Conservation (phyloP, 1,284 basidiomycete species). For the Kwoniella shivajii region DNA sequence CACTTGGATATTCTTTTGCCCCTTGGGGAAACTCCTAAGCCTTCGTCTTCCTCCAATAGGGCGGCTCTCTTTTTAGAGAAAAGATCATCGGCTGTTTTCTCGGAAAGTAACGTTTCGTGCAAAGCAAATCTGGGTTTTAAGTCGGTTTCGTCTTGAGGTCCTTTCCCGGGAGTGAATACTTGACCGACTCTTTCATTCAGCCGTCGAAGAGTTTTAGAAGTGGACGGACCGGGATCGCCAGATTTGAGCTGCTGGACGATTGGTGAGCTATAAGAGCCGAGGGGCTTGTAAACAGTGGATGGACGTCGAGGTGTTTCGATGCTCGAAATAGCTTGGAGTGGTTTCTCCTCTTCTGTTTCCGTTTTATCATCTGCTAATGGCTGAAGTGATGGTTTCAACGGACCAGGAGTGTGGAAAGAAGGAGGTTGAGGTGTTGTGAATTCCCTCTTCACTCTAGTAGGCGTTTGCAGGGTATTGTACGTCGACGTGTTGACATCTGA, state of each 20-base stretch:
- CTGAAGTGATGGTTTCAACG: too few species aligned
- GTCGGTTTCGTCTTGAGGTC: background rate
- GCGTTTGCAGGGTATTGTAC: background rate
- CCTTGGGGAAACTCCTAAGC: slow-evolving; percentile 44
- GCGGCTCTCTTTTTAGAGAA: background rate
- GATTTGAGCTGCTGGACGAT: background rate
- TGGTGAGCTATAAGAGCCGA: background rate
- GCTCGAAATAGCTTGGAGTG: background rate
- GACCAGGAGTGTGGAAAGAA: background rate
- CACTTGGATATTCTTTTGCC: slow-evolving; percentile 34
- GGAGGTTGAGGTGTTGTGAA: background rate
- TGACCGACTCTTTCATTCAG: slow-evolving; percentile 3
- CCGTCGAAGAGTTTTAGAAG: background rate
- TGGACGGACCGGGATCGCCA: slow-evolving; percentile 9
- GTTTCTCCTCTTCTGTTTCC: background rate
- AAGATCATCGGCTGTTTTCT: slow-evolving; percentile 2
- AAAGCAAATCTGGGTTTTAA: slow-evolving; percentile 8
- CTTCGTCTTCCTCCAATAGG: slow-evolving; percentile 31
- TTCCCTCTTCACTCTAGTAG: background rate
- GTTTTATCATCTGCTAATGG: too few species aligned
- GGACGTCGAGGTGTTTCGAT: slow-evolving; percentile 5
- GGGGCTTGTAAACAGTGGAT: background rate
- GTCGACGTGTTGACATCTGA: background rate
- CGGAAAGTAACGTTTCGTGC: slow-evolving; percentile 10
- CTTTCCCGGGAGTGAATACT: background rate